phyloP scores from a whole-genome alignment of 148 eudicot genomes.

The Fagopyrum esculentum region DNA sequence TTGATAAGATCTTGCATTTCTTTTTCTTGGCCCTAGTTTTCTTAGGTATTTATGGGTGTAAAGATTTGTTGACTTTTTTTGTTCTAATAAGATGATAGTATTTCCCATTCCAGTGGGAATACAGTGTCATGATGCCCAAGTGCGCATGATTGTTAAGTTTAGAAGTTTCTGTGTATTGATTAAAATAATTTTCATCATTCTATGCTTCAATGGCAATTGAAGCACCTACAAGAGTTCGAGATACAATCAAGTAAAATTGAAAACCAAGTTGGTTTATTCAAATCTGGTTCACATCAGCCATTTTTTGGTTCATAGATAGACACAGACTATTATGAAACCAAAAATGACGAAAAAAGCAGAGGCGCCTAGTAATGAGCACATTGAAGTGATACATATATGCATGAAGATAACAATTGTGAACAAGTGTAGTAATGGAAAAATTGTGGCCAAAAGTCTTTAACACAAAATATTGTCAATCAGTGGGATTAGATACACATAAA shows the following conservation, averaged over 20 bases:
- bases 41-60: constrained; percentile 4
- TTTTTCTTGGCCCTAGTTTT: not conserved
- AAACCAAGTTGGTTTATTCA: too few species aligned
- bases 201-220: not conserved
- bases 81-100: not conserved
- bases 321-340: too few species aligned
- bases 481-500: not conserved
- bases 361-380: too few species aligned
- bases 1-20: constrained; percentile 7
- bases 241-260: too few species aligned
- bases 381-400: too few species aligned
- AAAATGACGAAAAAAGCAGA: too few species aligned
- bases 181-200: not conserved
- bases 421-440: not conserved
- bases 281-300: too few species aligned
- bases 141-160: not conserved
- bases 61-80: not conserved
- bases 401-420: too few species aligned
- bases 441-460: not conserved
- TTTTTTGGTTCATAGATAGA: too few species aligned
- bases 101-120: not conserved
- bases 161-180: not conserved
- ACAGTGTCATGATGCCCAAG: not conserved
- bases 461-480: not conserved
- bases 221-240: not conserved